A percentile compares a stretch with the other conserved stretches of the same genome.
Evolutionary conservation across 2,329 filamentous ascomycete genomes (phyloP).

Genomic region (Colletotrichum viniferum): DNA sequence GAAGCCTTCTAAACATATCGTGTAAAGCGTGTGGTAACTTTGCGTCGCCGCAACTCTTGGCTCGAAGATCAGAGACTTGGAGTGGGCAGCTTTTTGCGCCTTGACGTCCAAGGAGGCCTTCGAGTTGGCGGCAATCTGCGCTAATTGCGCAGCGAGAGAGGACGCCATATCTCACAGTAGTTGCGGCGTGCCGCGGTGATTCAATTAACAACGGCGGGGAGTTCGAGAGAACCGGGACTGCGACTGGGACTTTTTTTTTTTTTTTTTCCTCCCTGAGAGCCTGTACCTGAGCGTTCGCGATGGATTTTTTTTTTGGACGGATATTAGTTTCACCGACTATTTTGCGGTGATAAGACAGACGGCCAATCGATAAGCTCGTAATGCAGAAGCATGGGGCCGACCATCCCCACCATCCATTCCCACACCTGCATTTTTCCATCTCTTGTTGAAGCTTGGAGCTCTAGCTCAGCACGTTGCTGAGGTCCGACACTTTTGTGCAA

Average conservation of each 20-base stretch:
- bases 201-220: slow-evolving; percentile 22
- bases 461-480: not conserved
- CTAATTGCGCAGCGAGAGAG: slow-evolving; percentile 90
- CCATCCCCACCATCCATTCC: not conserved
- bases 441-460: not conserved
- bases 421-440: not conserved
- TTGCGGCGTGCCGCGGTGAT: slow-evolving; percentile 20
- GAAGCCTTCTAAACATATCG: slow-evolving; percentile 87
- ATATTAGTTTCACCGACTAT: slow-evolving; percentile 26
- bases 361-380: slow-evolving; percentile 19
- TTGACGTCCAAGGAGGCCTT: slow-evolving; percentile 92
- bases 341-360: slow-evolving; percentile 24
- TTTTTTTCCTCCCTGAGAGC: not conserved
- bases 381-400: slow-evolving; percentile 3
- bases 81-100: slow-evolving; percentile 88
- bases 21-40: slow-evolving; percentile 87
- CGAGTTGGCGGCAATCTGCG: slow-evolving; percentile 87
- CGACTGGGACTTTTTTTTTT: not conserved
- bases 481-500: not conserved
- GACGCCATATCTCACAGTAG: slow-evolving; percentile 68
- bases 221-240: not conserved
- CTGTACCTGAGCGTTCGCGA: slow-evolving; percentile 25
- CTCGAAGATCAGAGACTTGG: slow-evolving; percentile 94
- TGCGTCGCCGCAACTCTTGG: slow-evolving; percentile 82
- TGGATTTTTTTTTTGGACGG: slow-evolving; percentile 29